A percentile compares a stretch with the other conserved stretches of the same genome.
phyloP scores from a whole-genome alignment of 2,329 filamentous ascomycete species.

The Penicillium sp. region DNA sequence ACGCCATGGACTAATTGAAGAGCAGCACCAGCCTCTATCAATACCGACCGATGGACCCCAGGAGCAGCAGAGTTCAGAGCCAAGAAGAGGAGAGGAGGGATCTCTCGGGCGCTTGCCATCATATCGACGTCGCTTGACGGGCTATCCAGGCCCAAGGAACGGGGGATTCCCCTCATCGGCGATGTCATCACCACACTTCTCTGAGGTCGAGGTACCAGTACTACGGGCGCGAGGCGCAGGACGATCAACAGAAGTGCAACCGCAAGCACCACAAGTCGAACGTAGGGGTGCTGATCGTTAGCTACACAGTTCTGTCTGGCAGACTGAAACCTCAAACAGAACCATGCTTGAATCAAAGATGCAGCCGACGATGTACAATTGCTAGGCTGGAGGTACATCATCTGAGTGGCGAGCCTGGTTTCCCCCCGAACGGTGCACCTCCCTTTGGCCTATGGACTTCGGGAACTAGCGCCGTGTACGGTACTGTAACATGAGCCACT shows the following conservation, averaged over 20 bases:
- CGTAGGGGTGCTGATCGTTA: background rate
- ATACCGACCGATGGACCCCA: background rate
- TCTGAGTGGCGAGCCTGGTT: conserved; percentile 21
- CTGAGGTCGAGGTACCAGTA: background rate
- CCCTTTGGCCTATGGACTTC: conserved; percentile 6
- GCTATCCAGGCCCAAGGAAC: background rate
- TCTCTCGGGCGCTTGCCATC: conserved; percentile 16
- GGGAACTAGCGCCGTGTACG: conserved; percentile 8
- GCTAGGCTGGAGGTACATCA: conserved; percentile 8
- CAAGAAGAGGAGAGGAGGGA: background rate
- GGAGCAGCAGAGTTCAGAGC: background rate
- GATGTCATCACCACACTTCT: conserved; percentile 18
- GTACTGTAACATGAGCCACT: background rate
- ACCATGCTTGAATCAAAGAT: background rate
- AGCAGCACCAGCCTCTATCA: background rate
- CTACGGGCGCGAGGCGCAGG: background rate
- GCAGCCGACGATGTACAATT: background rate
- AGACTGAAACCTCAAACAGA: background rate
- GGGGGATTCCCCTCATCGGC: background rate
- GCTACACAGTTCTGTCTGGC: background rate
- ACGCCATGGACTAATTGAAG: background rate
- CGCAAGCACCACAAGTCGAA: background rate
- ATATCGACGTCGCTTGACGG: conserved; percentile 21
- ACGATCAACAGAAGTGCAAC: background rate
- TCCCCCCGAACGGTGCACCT: conserved; percentile 21